A percentile compares a stretch with the other conserved stretches of the same genome.
phyloP scores from a whole-genome alignment of 2,329 filamentous ascomycete species.

The Shiraia sp. region DNA sequence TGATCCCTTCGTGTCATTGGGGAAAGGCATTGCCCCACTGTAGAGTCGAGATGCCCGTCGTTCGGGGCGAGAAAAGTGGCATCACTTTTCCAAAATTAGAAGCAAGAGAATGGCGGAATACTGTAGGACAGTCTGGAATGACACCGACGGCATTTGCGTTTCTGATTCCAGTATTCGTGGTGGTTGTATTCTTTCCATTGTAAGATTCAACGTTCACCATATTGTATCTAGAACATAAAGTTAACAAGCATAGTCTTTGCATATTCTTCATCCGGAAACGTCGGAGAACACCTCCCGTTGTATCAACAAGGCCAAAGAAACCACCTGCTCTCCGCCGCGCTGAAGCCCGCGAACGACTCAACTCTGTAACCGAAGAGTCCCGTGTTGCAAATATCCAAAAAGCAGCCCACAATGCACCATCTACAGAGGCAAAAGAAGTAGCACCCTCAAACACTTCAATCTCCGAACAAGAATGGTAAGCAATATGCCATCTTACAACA shows the following conservation, averaged over 20 bases:
- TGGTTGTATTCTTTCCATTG: conserved; percentile 35
- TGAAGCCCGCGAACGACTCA: conserved; percentile 26
- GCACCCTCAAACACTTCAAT: conserved; percentile 19
- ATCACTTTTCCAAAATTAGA: no score
- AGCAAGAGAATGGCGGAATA: conserved; percentile 18
- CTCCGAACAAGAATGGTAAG: conserved; percentile 34
- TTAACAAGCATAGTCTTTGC: conserved; percentile 17
- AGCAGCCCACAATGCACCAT: no score
- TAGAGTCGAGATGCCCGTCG: conserved; percentile 3
- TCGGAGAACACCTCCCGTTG: conserved; percentile 4
- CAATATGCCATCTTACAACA: not conserved
- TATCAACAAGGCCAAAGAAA: conserved; percentile 13
- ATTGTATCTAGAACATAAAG: conserved; percentile 1
- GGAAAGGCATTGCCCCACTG: not conserved
- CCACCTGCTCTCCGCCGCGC: conserved; percentile 22
- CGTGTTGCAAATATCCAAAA: conserved; percentile 2
- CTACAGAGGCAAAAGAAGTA: not conserved
- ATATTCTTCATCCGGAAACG: conserved; percentile 26
- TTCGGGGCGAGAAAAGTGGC: no score
- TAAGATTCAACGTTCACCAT: conserved; percentile 14
- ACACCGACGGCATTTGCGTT: conserved; percentile 35
- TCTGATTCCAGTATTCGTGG: conserved; percentile 31
- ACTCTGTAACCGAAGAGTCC: conserved; percentile 24
- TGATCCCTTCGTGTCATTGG: no score
- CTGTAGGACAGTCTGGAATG: conserved; percentile 23